Base-by-base conservation (phyloP, 2,329 filamentous ascomycete species). In the Incumbomyces lentus region DNA sequence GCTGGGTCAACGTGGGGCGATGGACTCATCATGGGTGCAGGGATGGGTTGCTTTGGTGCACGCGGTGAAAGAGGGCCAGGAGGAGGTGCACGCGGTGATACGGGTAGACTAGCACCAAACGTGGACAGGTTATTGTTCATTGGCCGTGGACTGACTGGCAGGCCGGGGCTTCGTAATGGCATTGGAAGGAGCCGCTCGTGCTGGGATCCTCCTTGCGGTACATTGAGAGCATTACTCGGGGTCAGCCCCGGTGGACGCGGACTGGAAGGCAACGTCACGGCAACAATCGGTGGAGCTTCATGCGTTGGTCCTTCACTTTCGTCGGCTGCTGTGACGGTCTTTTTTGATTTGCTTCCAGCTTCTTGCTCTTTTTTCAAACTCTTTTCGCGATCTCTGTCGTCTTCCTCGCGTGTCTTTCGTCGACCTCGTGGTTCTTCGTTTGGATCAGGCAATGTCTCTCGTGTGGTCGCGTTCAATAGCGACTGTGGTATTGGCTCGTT, bases 331-430 rank as follows among this genome's bases (percentile, higher is more conserved):
- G 73, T 55, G 71, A 71, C 49, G 68, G 69, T 53, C 74, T 84
- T 86, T 62, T 84, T 86, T 0, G 85, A 89, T 26, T 78, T 67
- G 62, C 84, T 88, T 49, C 82, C 75, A 22, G 75, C 72, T 58
- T 86, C 82, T 11, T 82, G 77, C 57, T 88, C 81, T 58, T 79
- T 78, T 41, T 75, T 74, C 39, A 76, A 62, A 1, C 76, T 78
- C 12, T 79, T 71, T 60, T 90, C 86, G 40, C 89, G 79, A 46
- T 86, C 77, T 46, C 75, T 74, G 55, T 95, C 87, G 58, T 95
- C 89, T 51, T 95, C 86, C 62, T 90, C 87, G 44, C 89, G 77
- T 2, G 88, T 95, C 63, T 84, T 86, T 56, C 86, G 75, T 49
- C 88, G 78, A 7, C 88, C 90, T 51, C 89, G 76, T 46, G 30